A percentile compares a stretch with the other conserved stretches of the same genome.
Conservation (phyloP, 1,284 basidiomycete genomes). For the Ustanciosporium gigantosporum region DNA sequence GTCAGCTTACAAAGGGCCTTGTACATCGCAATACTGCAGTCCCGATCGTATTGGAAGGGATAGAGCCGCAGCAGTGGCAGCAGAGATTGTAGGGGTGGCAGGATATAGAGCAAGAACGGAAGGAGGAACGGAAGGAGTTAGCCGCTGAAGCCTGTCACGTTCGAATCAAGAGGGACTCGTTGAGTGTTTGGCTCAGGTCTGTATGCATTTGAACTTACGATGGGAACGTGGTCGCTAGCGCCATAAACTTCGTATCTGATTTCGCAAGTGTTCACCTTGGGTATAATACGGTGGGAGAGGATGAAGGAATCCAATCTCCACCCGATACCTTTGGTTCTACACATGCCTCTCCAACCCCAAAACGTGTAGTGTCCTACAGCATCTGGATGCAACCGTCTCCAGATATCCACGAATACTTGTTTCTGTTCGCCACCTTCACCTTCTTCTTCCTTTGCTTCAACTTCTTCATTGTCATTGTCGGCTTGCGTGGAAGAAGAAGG, state of each 20-base stretch:
- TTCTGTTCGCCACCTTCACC: constrained; percentile 58
- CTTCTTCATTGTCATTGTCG: no score
- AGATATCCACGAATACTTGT: constrained; percentile 82
- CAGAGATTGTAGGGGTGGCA: no score
- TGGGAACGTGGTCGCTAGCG: constrained; percentile 75
- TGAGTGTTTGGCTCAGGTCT: no score
- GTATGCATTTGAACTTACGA: constrained; percentile 65
- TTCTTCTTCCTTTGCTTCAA: no score
- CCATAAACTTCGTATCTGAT: constrained; percentile 82
- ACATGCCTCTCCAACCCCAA: constrained; percentile 81
- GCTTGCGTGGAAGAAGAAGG: no score
- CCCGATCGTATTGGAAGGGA: no score
- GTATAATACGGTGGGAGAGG: constrained; percentile 68
- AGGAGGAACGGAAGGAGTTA: no score
- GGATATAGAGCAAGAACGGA: no score
- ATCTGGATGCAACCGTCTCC: constrained; percentile 76
- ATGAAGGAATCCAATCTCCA: constrained; percentile 80
- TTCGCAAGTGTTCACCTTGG: constrained; percentile 73
- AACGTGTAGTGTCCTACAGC: constrained; percentile 73
- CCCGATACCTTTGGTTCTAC: constrained; percentile 77
- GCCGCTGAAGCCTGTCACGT: no score
- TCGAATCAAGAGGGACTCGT: no score
- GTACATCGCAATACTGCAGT: constrained; percentile 37
- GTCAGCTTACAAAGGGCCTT: constrained; percentile 18
- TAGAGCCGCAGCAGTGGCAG: no score